Evolutionary conservation across 2,329 filamentous ascomycete species (phyloP), one percentile per base, ranked within the genome.

Genomic region (Colletotrichum brevisporum): DNA sequence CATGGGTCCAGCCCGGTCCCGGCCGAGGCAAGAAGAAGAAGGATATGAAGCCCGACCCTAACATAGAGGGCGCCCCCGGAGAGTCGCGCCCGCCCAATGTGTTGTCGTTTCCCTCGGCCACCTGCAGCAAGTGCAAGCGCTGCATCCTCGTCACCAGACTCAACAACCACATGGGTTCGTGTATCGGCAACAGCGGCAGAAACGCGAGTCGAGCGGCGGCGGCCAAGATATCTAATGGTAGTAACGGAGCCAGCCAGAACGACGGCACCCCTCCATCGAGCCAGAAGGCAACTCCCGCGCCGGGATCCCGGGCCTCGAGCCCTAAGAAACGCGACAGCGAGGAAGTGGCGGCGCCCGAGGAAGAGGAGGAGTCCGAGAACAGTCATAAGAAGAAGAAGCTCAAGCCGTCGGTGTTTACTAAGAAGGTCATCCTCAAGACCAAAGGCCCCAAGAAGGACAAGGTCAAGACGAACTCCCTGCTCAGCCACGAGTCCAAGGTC

Each of bases 21-120:
- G 90, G 90, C 15, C 87, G 91, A 69, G 92, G 92, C 69, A 93
- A 92, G 83, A 93, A 92, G 84, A 94, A 92, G 86, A 94, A 93
- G 85, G 92, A 91, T 78, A 90, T 90, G 83, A 90, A 88, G 83
- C 89, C 84, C 79, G 80, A 83, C 73, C 81, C 82, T 57, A 80
- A 83, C 53, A 77, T 82, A 72, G 86, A 87, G 69, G 83, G 83
- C 18, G 79, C 84, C 12, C 77, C 80, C 4, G 77, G 79, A 13
- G 88, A 89, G 70, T 85, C 88, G 69, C 82, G 86, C 21, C 88
- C 88, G 12, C 83, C 86, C 9, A 90, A 91, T 73, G 88, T 90
- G 60, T 84, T 91, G 39, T 88, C 88, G 1, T 91, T 90, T 73
- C 89, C 89, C 18, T 90, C 89, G 24, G 88, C 88, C 52, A 91